Conservation (phyloP, 805 yeast genomes). For the Candida caryicola region DNA sequence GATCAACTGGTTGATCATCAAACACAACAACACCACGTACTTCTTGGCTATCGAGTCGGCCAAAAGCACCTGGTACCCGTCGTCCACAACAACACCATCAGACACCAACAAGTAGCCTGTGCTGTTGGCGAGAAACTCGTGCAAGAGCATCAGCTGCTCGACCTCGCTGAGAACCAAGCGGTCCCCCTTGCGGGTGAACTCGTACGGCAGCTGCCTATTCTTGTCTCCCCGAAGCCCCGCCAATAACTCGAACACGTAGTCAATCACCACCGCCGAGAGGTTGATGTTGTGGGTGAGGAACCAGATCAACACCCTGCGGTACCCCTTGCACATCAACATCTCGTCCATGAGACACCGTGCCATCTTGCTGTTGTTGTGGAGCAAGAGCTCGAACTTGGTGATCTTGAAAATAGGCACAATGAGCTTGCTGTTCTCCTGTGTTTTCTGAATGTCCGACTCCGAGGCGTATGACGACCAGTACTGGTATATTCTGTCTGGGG, state of each 20-base stretch:
- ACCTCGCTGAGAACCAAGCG: slow-evolving; percentile 49
- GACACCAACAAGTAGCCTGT: slow-evolving; percentile 29
- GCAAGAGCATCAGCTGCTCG: slow-evolving; percentile 65
- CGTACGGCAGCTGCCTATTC: slow-evolving; percentile 21
- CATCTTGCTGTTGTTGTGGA: slow-evolving; percentile 50
- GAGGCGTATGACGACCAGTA: slow-evolving; percentile 38
- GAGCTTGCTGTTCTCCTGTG: slow-evolving; percentile 25
- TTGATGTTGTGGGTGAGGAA: slow-evolving; percentile 58
- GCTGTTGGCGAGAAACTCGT: slow-evolving; percentile 62
- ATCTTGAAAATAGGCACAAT: slow-evolving; percentile 30
- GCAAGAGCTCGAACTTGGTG: slow-evolving; percentile 49
- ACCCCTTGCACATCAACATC: slow-evolving; percentile 65
- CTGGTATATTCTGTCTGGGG: slow-evolving; percentile 52
- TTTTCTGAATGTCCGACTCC: slow-evolving; percentile 20
- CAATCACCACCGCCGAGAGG: slow-evolving; percentile 52
- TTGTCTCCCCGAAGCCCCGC: slow-evolving; percentile 54
- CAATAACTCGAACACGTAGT: slow-evolving; percentile 61
- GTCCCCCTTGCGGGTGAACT: slow-evolving; percentile 57
- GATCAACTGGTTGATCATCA: slow-evolving; percentile 57
- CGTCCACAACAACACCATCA: slow-evolving; percentile 29
- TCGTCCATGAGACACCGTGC: slow-evolving; percentile 64
- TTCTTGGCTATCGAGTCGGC: slow-evolving; percentile 37
- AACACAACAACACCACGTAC: slow-evolving; percentile 53
- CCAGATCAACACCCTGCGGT: slow-evolving; percentile 64
- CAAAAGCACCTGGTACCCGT: slow-evolving; percentile 26